Percentiles rank a stretch among this genome's conserved stretches.
phyloP scores from a whole-genome alignment of 176 grass and related monocot genomes.

The Aegilops bicornis region DNA sequence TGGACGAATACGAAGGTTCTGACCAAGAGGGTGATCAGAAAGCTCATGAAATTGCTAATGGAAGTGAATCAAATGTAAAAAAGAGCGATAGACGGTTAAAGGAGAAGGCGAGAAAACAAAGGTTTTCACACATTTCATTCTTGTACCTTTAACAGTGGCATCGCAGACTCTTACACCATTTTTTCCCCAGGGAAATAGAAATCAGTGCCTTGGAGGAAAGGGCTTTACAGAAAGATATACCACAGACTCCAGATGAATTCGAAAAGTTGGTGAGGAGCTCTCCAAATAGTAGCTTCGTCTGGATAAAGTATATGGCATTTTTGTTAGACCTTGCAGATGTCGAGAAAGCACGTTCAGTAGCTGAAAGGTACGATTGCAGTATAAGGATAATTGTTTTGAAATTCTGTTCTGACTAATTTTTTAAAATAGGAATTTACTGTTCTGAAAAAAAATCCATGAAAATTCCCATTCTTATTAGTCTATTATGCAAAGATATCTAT shows the following conservation, averaged over 20 bases:
- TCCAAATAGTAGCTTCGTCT: slow-evolving; percentile 87
- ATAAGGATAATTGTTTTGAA: background rate
- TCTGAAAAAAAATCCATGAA: background rate
- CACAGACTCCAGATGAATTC: slow-evolving; percentile 80
- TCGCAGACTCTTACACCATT: slow-evolving; percentile 6
- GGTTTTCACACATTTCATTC: slow-evolving; percentile 45
- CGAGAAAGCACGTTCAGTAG: slow-evolving; percentile 77
- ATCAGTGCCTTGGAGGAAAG: slow-evolving; percentile 88
- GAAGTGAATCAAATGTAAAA: slow-evolving; percentile 44
- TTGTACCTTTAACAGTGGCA: slow-evolving; percentile 1
- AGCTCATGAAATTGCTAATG: slow-evolving; percentile 28
- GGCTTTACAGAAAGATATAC: slow-evolving; percentile 69
- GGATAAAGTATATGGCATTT: slow-evolving; percentile 94
- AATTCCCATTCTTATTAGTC: background rate
- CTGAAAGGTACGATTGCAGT: slow-evolving; percentile 62
- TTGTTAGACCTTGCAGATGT: slow-evolving; percentile 79
- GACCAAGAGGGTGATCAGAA: slow-evolving; percentile 60
- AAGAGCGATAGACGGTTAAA: slow-evolving; percentile 61
- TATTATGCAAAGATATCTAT: background rate
- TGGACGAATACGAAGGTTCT: slow-evolving; percentile 75
- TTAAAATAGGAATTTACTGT: background rate
- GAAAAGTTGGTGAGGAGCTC: slow-evolving; percentile 94
- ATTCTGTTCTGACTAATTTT: background rate
- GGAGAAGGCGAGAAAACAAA: slow-evolving; percentile 80
- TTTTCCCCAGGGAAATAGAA: slow-evolving; percentile 72